Evolutionary conservation across 192 early-diverging fungal species (phyloP).

Genomic region (Gigaspora rosea): DNA sequence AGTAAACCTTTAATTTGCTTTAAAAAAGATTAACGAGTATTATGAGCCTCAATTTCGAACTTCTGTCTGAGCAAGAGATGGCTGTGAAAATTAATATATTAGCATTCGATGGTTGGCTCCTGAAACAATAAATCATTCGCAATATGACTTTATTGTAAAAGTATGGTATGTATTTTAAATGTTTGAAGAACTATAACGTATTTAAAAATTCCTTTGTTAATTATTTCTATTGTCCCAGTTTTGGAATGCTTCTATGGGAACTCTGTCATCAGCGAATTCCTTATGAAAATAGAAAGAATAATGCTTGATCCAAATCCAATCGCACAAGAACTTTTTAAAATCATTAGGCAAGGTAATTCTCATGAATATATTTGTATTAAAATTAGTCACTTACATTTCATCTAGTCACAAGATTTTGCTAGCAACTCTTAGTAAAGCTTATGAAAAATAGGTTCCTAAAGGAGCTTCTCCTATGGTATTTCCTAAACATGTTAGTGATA

Average conservation of each 20-base stretch:
- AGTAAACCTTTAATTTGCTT: neutral
- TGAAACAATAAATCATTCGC: neutral
- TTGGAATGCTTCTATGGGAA: neutral
- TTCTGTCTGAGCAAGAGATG: neutral
- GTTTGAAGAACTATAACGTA: too few relatives aligned
- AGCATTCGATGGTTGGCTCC: neutral
- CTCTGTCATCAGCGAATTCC: neutral
- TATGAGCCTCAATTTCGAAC: neutral
- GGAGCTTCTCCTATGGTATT: too few relatives aligned
- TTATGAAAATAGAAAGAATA: neutral
- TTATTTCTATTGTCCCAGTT: neutral
- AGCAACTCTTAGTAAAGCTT: too few relatives aligned
- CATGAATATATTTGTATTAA: too few relatives aligned
- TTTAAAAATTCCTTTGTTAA: too few relatives aligned
- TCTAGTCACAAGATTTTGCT: too few relatives aligned
- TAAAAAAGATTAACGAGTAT: neutral
- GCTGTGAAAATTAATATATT: neutral
- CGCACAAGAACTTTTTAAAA: neutral
- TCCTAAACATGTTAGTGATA: too few relatives aligned
- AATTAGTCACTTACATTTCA: too few relatives aligned
- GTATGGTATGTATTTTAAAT: neutral
- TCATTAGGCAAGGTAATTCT: neutral
- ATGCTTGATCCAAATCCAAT: neutral
- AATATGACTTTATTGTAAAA: neutral
- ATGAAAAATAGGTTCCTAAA: too few relatives aligned